Conservation (phyloP, 176 grass and related monocot species). For the Zoysia pacifica region DNA sequence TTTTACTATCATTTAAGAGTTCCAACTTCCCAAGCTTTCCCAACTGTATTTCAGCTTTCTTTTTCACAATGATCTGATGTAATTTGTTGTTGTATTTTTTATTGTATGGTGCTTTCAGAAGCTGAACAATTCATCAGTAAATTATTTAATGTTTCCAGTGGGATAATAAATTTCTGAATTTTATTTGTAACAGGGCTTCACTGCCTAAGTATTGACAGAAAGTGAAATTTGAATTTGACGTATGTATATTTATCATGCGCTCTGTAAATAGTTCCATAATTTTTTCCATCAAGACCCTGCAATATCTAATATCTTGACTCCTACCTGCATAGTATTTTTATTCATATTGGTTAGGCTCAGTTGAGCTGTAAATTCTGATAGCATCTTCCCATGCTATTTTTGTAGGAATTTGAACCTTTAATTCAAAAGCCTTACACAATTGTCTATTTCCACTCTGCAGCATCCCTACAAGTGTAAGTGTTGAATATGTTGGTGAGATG, state of each 20-base stretch:
- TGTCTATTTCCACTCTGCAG: conserved; percentile 90
- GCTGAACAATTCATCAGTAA: neutral
- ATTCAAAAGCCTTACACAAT: conserved; percentile 96
- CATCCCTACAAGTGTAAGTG: conserved; percentile 87
- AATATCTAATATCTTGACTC: neutral
- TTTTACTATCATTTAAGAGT: neutral
- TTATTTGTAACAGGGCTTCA: neutral
- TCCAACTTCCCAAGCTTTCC: neutral
- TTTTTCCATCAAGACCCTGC: neutral
- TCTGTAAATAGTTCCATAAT: neutral
- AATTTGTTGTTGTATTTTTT: neutral
- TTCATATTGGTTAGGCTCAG: conserved; percentile 21
- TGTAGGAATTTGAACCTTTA: conserved; percentile 90
- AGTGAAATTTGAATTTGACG: neutral
- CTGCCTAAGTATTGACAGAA: neutral
- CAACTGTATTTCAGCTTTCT: neutral
- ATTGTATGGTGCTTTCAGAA: neutral
- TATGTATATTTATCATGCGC: neutral
- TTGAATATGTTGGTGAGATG: conserved; percentile 32
- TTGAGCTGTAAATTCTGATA: conserved; percentile 16
- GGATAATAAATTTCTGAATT: neutral
- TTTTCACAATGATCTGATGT: neutral
- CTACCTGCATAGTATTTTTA: conserved; percentile 6
- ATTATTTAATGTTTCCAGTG: neutral
- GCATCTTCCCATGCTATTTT: conserved; percentile 9